Evolutionary conservation across 1,139 yeast species (phyloP).

Genomic region (Suhomyces wounanorum): DNA sequence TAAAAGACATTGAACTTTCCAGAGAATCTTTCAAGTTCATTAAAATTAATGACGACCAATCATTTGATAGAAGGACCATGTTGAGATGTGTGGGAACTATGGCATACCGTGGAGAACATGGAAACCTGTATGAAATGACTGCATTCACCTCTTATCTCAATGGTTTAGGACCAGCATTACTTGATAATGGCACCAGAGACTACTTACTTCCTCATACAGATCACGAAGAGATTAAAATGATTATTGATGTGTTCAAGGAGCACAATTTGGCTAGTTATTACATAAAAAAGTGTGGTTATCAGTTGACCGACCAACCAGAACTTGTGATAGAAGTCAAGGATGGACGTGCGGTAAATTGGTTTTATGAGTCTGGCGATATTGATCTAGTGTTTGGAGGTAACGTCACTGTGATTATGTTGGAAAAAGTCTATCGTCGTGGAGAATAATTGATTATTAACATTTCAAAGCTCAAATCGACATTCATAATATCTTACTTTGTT

Average conservation of each 20-base stretch:
- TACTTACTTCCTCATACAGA: neutral
- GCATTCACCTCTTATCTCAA: slow-evolving; percentile 4
- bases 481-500: neutral
- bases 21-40: neutral
- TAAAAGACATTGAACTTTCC: neutral
- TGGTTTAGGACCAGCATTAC: neutral
- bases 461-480: neutral
- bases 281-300: slow-evolving; percentile 1
- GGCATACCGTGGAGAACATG: slow-evolving; percentile 26
- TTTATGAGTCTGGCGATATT: neutral
- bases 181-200: neutral
- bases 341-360: neutral
- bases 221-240: neutral
- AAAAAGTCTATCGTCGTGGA: neutral
- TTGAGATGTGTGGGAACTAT: slow-evolving; percentile 44
- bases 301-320: neutral
- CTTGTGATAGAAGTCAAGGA: neutral
- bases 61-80: slow-evolving; percentile 21
- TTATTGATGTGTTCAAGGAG: neutral
- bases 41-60: slow-evolving; percentile 21
- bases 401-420: neutral
- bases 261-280: slow-evolving; percentile 1
- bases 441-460: neutral
- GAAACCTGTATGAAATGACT: neutral
- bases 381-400: neutral